These are phyloP conservation scores for Xylariaceae sp. DNA, from an alignment of 2,329 filamentous ascomycete species.

Conservation along the genomic window DNA sequence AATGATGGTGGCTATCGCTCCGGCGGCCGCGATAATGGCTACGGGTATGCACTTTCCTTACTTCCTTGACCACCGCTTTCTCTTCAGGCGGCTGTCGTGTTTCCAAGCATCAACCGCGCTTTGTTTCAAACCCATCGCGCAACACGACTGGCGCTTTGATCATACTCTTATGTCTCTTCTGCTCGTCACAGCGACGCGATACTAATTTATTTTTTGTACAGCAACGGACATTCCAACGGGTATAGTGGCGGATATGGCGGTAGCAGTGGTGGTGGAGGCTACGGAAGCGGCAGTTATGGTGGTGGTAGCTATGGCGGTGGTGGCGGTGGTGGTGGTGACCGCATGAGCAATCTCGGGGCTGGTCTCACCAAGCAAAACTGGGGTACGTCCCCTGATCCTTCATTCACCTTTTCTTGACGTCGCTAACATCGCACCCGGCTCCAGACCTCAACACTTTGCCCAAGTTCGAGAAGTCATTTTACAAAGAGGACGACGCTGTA, in stretches of 20 bases:
- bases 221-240: slow-evolving; percentile 46
- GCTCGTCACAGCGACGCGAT: slow-evolving; percentile 33
- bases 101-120: neutral
- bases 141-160: neutral
- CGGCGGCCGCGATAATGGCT: slow-evolving; percentile 33
- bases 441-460: slow-evolving; percentile 73
- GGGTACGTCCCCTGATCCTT: slow-evolving; percentile 56
- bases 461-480: slow-evolving; percentile 99
- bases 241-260: slow-evolving; percentile 46
- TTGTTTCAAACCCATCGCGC: neutral
- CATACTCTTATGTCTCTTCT: neutral
- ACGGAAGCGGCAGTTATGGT: slow-evolving; percentile 40
- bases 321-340: slow-evolving; percentile 68
- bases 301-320: slow-evolving; percentile 60
- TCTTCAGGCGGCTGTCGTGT: neutral
- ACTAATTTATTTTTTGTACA: slow-evolving; percentile 38
- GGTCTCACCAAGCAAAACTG: slow-evolving; percentile 84
- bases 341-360: slow-evolving; percentile 88
- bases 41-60: slow-evolving; percentile 27
- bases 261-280: slow-evolving; percentile 47
- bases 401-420: slow-evolving; percentile 2
- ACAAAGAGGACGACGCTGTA: slow-evolving; percentile 89
- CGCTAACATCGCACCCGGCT: slow-evolving; percentile 23
- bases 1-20: slow-evolving; percentile 24
- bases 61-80: neutral